These are phyloP conservation scores for Dothideomycetes sp. DNA, from an alignment of 2,329 filamentous ascomycete genomes.

Conservation along the genomic window DNA sequence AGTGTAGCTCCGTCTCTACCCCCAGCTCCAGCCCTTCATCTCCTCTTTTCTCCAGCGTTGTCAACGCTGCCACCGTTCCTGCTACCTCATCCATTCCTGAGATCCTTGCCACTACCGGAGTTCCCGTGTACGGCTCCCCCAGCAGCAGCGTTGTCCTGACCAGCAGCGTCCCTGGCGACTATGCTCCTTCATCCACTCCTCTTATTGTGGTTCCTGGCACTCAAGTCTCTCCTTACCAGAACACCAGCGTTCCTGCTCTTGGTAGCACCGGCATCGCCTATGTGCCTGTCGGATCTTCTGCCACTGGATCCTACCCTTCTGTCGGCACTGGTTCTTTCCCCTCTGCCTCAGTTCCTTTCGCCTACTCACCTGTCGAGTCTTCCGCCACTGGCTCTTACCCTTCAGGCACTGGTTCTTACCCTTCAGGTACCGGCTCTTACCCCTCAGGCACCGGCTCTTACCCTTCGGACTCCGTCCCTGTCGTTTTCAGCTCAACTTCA, in stretches of 20 bases:
- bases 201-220: too few relatives aligned
- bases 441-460: constrained; percentile 8
- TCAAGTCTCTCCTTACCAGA: constrained; percentile 8
- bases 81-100: constrained; percentile 14
- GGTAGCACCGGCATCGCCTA: constrained; percentile 4
- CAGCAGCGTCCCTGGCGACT: constrained; percentile 3
- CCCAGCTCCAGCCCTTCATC: background rate
- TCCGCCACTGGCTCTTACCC: constrained; percentile 7
- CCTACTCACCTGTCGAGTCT: background rate
- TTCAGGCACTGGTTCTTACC: constrained; percentile 4
- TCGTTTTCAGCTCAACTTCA: constrained; percentile 4
- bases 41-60: constrained; percentile 15
- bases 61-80: constrained; percentile 16
- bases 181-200: constrained; percentile 10
- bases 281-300: constrained; percentile 5
- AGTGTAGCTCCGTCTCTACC: constrained; percentile 45
- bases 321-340: background rate
- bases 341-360: constrained; percentile 1
- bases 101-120: constrained; percentile 15
- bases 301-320: constrained; percentile 1
- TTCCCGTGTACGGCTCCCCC: constrained; percentile 10
- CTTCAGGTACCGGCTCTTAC: background rate
- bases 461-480: constrained; percentile 1
- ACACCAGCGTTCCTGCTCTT: constrained; percentile 6
- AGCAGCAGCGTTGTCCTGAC: constrained; percentile 6